These are phyloP conservation scores for Melampsora larici-populina DNA, from an alignment of 1,284 basidiomycete genomes.

Conservation along the genomic window DNA sequence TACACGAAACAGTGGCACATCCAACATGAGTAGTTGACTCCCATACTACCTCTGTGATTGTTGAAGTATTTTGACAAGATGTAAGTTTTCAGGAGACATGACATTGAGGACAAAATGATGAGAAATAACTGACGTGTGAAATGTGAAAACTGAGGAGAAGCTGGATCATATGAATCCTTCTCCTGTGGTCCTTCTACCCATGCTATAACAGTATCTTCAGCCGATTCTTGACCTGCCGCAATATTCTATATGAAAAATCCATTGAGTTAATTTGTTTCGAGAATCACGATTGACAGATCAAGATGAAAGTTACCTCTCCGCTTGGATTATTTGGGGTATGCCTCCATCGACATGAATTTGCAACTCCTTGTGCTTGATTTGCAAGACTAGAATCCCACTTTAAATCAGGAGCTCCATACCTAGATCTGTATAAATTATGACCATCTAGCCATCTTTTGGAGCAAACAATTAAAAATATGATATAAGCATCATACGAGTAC, in stretches of 20 bases:
- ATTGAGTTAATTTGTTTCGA: background rate
- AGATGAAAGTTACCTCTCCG: conserved; percentile 23
- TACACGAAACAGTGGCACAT: conserved; percentile 31
- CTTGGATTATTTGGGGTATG: conserved; percentile 29
- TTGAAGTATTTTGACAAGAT: background rate
- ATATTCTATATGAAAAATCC: conserved; percentile 24
- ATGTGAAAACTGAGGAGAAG: conserved; percentile 16
- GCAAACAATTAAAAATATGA: background rate
- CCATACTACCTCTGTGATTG: conserved; percentile 43
- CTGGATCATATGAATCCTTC: conserved; percentile 26
- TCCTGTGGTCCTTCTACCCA: conserved; percentile 38
- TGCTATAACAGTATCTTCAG: conserved; percentile 7
- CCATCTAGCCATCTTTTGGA: conserved; percentile 23
- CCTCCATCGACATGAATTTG: conserved; percentile 28
- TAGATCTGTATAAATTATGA: conserved; percentile 33
- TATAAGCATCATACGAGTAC: too few relatives aligned
- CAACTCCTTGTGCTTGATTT: conserved; percentile 6
- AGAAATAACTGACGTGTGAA: conserved; percentile 36
- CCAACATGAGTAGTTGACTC: conserved; percentile 13
- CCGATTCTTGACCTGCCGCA: conserved; percentile 36
- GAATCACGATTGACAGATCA: background rate
- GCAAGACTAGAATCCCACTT: conserved; percentile 34
- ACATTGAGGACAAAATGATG: too few relatives aligned
- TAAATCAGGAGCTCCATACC: conserved; percentile 18
- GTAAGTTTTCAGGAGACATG: background rate